phyloP scores from a whole-genome alignment of 768 basidiomycete species.

The Macrolepiota albuminosa region DNA sequence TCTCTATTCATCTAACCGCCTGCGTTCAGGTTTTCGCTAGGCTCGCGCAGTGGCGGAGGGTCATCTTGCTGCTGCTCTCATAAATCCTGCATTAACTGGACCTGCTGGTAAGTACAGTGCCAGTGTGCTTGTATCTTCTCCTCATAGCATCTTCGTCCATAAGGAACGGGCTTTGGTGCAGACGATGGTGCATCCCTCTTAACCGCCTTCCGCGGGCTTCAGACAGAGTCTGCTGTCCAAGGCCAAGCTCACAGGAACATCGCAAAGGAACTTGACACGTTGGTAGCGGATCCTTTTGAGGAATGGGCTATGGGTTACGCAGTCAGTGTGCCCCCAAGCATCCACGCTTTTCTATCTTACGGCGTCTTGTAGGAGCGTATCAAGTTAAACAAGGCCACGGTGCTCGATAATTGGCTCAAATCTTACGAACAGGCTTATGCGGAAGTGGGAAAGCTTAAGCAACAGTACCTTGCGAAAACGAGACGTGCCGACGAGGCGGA shows the following conservation, averaged over 20 bases:
- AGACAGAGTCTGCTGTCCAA: conserved; percentile 64
- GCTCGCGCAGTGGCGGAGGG: conserved; percentile 69
- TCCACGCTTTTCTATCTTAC: conserved; percentile 9
- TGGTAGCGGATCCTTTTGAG: conserved; percentile 79
- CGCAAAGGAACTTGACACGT: conserved; percentile 67
- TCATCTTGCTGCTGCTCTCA: conserved; percentile 55
- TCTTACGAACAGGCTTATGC: conserved; percentile 66
- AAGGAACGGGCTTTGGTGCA: conserved; percentile 63
- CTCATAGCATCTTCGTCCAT: neutral
- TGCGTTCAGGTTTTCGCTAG: conserved; percentile 31
- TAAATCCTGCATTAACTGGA: conserved; percentile 42
- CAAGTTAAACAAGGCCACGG: conserved; percentile 46
- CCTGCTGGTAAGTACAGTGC: conserved; percentile 37
- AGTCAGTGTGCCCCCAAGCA: conserved; percentile 31
- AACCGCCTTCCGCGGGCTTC: conserved; percentile 75
- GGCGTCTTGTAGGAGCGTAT: conserved; percentile 50
- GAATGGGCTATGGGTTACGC: conserved; percentile 75
- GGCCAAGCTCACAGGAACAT: conserved; percentile 71
- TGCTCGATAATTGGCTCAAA: conserved; percentile 63
- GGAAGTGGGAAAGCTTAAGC: conserved; percentile 71
- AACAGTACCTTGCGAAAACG: conserved; percentile 71
- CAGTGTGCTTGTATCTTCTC: neutral
- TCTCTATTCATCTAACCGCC: conserved; percentile 2
- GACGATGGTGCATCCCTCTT: conserved; percentile 84
- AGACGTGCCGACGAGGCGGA: conserved; percentile 88